Evolutionary conservation across 768 basidiomycete genomes (phyloP), one percentile per base, ranked within the genome.

Genomic region (Calocera viscosa): DNA sequence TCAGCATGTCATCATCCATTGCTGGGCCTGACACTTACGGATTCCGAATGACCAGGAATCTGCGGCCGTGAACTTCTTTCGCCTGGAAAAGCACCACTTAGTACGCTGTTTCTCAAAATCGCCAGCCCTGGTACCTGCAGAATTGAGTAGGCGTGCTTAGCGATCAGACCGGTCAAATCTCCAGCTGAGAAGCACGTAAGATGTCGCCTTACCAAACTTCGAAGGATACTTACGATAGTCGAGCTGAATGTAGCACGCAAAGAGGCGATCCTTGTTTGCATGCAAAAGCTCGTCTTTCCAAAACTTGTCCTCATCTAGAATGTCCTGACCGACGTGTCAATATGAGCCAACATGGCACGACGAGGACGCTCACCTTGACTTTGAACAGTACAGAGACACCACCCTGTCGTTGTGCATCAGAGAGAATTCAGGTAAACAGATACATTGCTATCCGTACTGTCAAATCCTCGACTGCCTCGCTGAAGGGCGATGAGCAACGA

Each of bases 271-370:
- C 60, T 79, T 74, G 68, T 82, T 82, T 1, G 81, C 82, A 34
- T 74, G 77, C 12, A 78, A 72, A 22, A 85, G 78, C 24, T 85
- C 83, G 63, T 84, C 79, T 3, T 75, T 75, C 83, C 83, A 85
- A 72, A 84, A 85, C 10, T 76, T 73, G 67, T 83, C 80, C 0
- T 71, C 71, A 65, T 83, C 79, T 7, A 84, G 24, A 19, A 47
- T 47, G 19, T 47, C 43, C 43, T 47, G 43, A 47, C 7, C 19
- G 43, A 8, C 43, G 19, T 19, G 24, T 47, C 19, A 7, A 24
- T 3, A 47, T 19, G 43, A 47, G 43, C 43, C 35, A 5, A 5
- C 14, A 5, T 5, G 35, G 8, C 43, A 7, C 19, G 19, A 24
- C 16, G 7, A 19, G 8, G 19, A 24, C 19, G 24, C 43, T 7